Conservation (phyloP, 345 rosid species). For the Eucalyptus regnans region DNA sequence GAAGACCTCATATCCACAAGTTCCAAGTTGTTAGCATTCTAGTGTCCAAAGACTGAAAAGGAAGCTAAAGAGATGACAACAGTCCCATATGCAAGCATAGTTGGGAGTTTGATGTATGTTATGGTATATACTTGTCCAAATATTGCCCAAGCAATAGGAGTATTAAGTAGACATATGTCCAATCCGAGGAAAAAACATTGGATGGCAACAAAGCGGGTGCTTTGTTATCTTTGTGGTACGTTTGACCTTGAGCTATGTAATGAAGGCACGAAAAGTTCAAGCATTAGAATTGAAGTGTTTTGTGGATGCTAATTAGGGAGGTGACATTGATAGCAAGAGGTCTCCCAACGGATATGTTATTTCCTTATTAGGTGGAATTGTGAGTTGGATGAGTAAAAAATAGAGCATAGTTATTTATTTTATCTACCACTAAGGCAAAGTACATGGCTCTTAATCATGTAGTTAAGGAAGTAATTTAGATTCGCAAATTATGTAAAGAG, state of each 20-base stretch:
- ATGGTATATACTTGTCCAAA: neutral
- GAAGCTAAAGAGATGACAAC: neutral
- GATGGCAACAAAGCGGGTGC: neutral
- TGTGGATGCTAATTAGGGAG: neutral
- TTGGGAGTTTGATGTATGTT: neutral
- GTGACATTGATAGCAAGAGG: neutral
- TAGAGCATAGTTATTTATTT: neutral
- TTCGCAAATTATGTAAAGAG: neutral
- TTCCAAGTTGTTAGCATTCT: rapidly evolving
- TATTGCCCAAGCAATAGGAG: rapidly evolving
- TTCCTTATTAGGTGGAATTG: neutral
- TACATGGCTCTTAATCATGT: neutral
- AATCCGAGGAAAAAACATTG: rapidly evolving
- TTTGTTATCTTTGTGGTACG: neutral
- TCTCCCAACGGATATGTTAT: neutral
- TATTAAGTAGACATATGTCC: neutral
- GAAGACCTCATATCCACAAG: neutral
- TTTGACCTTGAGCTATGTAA: neutral
- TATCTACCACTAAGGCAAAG: neutral
- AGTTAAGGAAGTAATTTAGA: neutral
- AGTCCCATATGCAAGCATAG: neutral
- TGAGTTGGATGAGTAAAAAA: neutral
- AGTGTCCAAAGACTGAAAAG: neutral
- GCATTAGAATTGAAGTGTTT: neutral
- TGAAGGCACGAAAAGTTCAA: neutral